phyloP scores from a whole-genome alignment of 176 grass and related monocot genomes.

The Cenchrus fungigraminus region DNA sequence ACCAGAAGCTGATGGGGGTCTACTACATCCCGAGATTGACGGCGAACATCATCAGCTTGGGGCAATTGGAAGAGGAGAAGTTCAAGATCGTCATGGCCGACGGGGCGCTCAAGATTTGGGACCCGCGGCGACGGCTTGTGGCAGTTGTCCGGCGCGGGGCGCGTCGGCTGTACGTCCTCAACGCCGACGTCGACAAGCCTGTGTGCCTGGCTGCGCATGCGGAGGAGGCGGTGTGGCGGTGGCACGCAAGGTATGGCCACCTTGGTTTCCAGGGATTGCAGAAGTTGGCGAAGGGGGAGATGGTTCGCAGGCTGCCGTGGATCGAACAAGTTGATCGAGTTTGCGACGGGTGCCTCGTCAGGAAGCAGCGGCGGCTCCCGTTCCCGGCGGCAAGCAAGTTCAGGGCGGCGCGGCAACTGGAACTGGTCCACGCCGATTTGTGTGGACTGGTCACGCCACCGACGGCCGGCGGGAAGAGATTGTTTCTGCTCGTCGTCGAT shows the following conservation, averaged over 20 bases:
- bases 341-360: not conserved
- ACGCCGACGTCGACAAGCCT: rapidly evolving
- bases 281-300: not conserved
- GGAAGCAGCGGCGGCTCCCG: not conserved
- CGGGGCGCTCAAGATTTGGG: not conserved
- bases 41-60: not conserved
- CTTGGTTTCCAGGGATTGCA: not conserved
- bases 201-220: not conserved
- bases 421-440: not conserved
- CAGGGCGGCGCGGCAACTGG: not conserved
- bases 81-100: not conserved
- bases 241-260: not conserved
- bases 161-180: not conserved
- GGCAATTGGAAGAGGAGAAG: not conserved
- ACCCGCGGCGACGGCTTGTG: not conserved
- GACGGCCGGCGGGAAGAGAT: not conserved
- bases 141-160: not conserved
- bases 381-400: not conserved
- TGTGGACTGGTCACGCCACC: not conserved
- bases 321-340: not conserved
- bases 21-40: not conserved
- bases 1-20: not conserved
- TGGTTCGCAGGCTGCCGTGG: not conserved
- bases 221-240: rapidly evolving
- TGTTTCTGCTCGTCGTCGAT: not conserved